A percentile compares a stretch with the other conserved stretches of the same genome.
Evolutionary conservation across 192 early-diverging fungal genomes (phyloP).

Genomic region (Podila epicladia): DNA sequence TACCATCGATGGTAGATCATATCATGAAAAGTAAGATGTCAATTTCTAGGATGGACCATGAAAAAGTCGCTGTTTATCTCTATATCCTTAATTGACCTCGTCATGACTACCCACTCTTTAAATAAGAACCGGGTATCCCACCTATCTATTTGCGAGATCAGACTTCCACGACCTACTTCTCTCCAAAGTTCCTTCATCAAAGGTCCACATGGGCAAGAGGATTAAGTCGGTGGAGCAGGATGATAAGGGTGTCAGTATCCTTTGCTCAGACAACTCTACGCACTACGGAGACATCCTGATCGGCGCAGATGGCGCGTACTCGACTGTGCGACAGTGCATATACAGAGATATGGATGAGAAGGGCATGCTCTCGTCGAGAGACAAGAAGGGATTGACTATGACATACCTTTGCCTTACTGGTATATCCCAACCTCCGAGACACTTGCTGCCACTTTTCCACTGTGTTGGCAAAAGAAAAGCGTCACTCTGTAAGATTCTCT

Average conservation of each 20-base stretch:
- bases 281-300: not conserved
- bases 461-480: not conserved
- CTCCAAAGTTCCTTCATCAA: no score
- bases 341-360: not conserved
- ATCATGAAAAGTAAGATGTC: no score
- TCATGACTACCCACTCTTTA: no score
- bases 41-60: no score
- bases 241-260: not conserved
- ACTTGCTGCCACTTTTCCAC: not conserved
- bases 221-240: not conserved
- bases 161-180: no score
- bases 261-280: not conserved
- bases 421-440: not conserved
- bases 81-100: no score
- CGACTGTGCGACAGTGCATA: not conserved
- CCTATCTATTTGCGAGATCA: no score
- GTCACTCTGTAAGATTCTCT: not conserved
- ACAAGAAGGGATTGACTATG: not conserved
- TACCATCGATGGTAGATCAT: no score
- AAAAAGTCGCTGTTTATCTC: no score
- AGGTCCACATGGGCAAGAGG: no score
- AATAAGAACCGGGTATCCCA: no score
- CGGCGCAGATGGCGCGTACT: conserved; percentile 4
- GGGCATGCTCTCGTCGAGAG: not conserved
- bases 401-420: not conserved